phyloP scores from a whole-genome alignment of 1,139 yeast genomes.

The Wickerhamomyces sp. region DNA sequence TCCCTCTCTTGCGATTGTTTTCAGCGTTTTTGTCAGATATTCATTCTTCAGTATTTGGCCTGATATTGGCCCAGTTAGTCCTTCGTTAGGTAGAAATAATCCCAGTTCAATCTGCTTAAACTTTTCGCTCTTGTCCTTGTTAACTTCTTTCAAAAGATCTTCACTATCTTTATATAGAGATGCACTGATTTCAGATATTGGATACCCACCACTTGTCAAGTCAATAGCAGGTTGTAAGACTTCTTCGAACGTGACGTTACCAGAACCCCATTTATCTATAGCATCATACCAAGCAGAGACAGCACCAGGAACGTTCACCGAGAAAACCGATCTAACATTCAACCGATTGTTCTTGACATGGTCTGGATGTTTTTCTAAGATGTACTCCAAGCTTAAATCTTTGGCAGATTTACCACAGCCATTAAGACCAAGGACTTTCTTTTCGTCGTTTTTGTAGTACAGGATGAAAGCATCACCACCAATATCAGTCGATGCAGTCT shows the following conservation, averaged over 20 bases:
- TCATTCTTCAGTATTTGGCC: constrained; percentile 59
- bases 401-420: constrained; percentile 74
- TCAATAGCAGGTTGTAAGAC: constrained; percentile 67
- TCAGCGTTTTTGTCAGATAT: constrained; percentile 50
- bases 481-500: constrained; percentile 75
- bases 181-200: constrained; percentile 57
- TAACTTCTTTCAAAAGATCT: constrained; percentile 35
- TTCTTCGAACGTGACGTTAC: constrained; percentile 54
- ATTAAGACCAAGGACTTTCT: constrained; percentile 60
- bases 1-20: constrained; percentile 50
- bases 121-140: constrained; percentile 26
- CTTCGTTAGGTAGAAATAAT: constrained; percentile 36
- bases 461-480: constrained; percentile 82
- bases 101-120: constrained; percentile 27
- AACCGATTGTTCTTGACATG: constrained; percentile 26
- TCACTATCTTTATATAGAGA: constrained; percentile 43
- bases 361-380: constrained; percentile 36
- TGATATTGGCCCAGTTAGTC: constrained; percentile 42
- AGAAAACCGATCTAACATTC: constrained; percentile 46
- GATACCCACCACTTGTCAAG: constrained; percentile 64
- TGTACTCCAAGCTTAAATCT: constrained; percentile 43
- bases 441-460: constrained; percentile 46
- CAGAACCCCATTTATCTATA: constrained; percentile 66
- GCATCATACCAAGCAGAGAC: constrained; percentile 77
- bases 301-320: constrained; percentile 74